Base-by-base conservation (phyloP, 1,284 basidiomycete genomes). In the Lentinus polychrous region DNA sequence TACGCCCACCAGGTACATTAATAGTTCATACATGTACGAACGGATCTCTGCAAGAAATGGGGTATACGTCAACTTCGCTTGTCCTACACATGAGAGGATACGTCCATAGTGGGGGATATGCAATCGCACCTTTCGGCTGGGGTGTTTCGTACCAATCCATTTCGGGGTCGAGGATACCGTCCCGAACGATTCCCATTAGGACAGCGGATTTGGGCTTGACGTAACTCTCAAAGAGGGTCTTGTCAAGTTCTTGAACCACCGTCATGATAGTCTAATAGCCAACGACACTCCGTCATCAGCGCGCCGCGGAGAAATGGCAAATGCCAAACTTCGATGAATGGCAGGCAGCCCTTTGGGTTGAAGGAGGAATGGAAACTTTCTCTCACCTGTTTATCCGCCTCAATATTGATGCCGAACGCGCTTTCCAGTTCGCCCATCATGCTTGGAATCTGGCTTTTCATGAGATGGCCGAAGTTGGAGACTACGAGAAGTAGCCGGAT, bases 61-160 rank as follows among this genome's bases (percentile, higher is more conserved):
- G 42, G 14, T 43, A 43, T 11, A 32, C 14, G 14, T 20, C 42
- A 43, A 8, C n/a, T n/a, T n/a, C n/a, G n/a, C n/a, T n/a, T 15
- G 31, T 33, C 31, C 24, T 41, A 10, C 23, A 43, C 42, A 24
- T 43, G 39, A 41, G 14, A 37, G 18, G 36, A 20, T 37, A 15
- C 36, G n/a, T 22, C 14, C 18, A 22, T 41, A n/a, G 17, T 22
- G 17, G 18, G 24, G 42, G 27, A n/a, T 37, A 20, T 37, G 36
- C 36, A 5, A 15, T 33, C 27, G 22, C 56, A 91, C 91, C 91
- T 57, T 81, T 84, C 1, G 94, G 95, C 59, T 92, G 89, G 1
- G 86, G 83, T 0, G 91, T 88, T 54, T 90, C 83, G 54, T 83
- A 87, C 95, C 96, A 99, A 62, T 97, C 90, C 73, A 96, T 88